Percentiles rank a stretch among this genome's conserved stretches.
Conservation (phyloP, 768 basidiomycete species). For the Suillus sp. region DNA sequence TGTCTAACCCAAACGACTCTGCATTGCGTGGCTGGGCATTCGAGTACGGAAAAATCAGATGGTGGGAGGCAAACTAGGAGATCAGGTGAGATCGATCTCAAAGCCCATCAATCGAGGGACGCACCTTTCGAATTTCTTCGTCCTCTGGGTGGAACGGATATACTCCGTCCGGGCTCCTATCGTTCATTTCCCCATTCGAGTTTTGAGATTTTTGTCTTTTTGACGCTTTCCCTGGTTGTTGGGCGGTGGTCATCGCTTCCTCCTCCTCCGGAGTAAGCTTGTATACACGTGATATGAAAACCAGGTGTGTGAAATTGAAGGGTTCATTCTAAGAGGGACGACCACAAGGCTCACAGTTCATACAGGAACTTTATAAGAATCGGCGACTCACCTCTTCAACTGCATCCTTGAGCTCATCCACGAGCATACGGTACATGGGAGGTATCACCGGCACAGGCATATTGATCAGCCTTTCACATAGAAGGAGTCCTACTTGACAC, state of each 20-base stretch:
- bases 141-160: conserved; percentile 90
- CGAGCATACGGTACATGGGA: conserved; percentile 90
- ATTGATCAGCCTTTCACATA: conserved; percentile 90
- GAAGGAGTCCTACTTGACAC: conserved; percentile 75
- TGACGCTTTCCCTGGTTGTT: conserved; percentile 35
- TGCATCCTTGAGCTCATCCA: conserved; percentile 79
- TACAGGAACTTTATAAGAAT: conserved; percentile 1
- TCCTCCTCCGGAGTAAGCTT: conserved; percentile 73
- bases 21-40: conserved; percentile 54
- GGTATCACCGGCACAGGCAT: conserved; percentile 94
- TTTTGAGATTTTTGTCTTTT: conserved; percentile 39
- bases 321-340: conserved; percentile 48
- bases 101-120: conserved; percentile 20
- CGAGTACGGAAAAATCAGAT: conserved; percentile 46
- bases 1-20: conserved; percentile 74
- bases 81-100: not conserved
- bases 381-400: conserved; percentile 56
- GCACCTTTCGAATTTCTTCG: conserved; percentile 65
- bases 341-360: not conserved
- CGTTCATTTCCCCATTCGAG: conserved; percentile 20
- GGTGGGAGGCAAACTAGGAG: conserved; percentile 26
- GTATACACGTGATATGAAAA: conserved; percentile 81
- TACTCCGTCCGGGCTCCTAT: conserved; percentile 46
- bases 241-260: conserved; percentile 44
- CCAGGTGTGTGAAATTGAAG: conserved; percentile 70